Base-by-base conservation (phyloP, 2,329 filamentous ascomycete species). In the Stemphylium vesicarium region DNA sequence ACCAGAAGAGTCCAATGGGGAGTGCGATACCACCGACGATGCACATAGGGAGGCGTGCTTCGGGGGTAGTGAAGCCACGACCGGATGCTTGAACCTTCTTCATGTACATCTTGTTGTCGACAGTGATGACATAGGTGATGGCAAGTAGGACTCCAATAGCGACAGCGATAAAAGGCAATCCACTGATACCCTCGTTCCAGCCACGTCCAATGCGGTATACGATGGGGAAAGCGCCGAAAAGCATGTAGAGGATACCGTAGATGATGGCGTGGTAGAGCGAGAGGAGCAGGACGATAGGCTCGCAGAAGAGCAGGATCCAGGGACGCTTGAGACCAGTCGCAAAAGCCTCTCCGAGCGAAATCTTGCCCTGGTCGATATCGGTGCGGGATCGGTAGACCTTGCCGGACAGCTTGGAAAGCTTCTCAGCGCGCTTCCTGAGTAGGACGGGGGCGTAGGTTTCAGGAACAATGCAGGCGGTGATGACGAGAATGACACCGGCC, bases 291-390 rank as follows among this genome's bases (percentile, higher is more conserved):
- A 89, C 85, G 59, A 90, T 91, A 2, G 88, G 88, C 68, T 91
- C 88, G 51, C 78, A 77, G 78, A 91, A 88, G 7, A 91, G 81
- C 47, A 91, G 80, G 40, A 88, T 78, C 86, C 88, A 89, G 1
- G 89, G 88, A 3, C 88, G 81, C 44, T 82, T 79, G n/a, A 89
- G 77, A 4, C 84, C 81, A 2, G 81, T 80, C 50, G 80, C 80
- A 69, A 88, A 82, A 35, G 83, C 81, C 49, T 80, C 70, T 7
- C 66, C 68, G n/a, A 84, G 62, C 4, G 76, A 76, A 22, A 77
- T 68, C 35, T 73, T 76, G 24, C 80, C 79, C 42, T 78, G 74
- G 15, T 78, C 69, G 68, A 80, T 68, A 51, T 76, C 74, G 16
- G 60, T 66, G 35, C 71, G 81, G 48, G 83, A 85, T 31, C 79